A percentile compares a stretch with the other conserved stretches of the same genome.
Conservation (phyloP, 768 basidiomycete species). For the Boletus reticulatus region DNA sequence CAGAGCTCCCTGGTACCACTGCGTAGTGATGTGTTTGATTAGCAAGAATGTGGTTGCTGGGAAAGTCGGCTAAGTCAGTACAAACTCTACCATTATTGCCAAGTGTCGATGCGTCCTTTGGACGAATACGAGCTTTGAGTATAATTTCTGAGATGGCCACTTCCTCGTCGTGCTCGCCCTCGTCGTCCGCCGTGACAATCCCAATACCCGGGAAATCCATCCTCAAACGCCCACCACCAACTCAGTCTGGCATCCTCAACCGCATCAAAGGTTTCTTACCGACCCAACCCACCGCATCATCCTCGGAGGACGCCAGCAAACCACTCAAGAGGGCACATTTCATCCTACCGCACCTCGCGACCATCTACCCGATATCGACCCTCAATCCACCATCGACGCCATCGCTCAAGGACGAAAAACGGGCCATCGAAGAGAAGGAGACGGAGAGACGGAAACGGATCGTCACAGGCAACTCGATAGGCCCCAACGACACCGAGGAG, state of each 20-base stretch:
- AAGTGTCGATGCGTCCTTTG: too few relatives aligned
- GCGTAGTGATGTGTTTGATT: too few relatives aligned
- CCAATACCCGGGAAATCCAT: constrained; percentile 79
- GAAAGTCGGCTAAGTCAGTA: neutral
- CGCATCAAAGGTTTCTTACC: constrained; percentile 76
- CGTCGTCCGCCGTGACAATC: constrained; percentile 79
- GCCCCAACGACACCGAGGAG: constrained; percentile 41
- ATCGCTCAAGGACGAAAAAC: constrained; percentile 76
- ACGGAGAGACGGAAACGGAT: constrained; percentile 63
- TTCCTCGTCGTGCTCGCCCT: constrained; percentile 57
- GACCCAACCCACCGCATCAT: constrained; percentile 38
- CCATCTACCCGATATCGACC: constrained; percentile 88
- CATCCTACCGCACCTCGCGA: constrained; percentile 80
- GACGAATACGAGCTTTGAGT: too few relatives aligned
- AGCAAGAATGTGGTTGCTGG: neutral
- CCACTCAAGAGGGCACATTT: constrained; percentile 89
- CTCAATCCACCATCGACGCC: constrained; percentile 81
- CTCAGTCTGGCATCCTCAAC: constrained; percentile 67
- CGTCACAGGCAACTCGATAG: constrained; percentile 52
- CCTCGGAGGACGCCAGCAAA: constrained; percentile 45
- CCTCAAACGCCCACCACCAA: constrained; percentile 70
- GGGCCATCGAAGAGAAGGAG: constrained; percentile 75
- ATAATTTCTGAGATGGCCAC: constrained; percentile 15
- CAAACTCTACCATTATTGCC: too few relatives aligned
- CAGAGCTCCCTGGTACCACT: too few relatives aligned